Base-by-base conservation (phyloP, 306 rosid genomes). In the Cotoneaster glaucophyllus region DNA sequence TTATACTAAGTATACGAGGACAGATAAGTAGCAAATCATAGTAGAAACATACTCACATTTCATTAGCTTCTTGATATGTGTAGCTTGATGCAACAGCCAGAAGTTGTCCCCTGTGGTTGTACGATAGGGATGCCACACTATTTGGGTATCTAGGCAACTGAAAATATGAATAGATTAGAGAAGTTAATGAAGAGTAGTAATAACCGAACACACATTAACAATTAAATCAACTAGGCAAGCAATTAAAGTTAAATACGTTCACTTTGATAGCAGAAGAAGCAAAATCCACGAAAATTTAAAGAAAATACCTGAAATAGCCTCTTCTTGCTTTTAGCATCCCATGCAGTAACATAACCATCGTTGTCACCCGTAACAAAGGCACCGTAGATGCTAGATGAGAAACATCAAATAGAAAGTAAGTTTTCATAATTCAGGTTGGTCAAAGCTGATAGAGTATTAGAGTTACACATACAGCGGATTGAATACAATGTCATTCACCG, bases 71-170 rank as follows among this genome's bases (percentile, higher is more conserved):
- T 80, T 84, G 83, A 81, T 82, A 92, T 24, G 95, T 88, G 80
- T 81, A 74, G 85, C 96, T 90, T 59, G 98, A 90, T 82, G 98
- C 96, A 77, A 92, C 90, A 28, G 96, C 97, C 77, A 93, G 78
- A 71, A 91, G 79, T 66, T 85, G 80, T 57, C 97, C 97, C 50
- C 8, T 74, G n/a, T 84, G 88, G 82, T 90, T 89, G 87, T 85
- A 84, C 8, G 92, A 85, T 71, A 93, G 80, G 64, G 98, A 89
- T 67, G 96, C 90, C 77, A 92, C 87, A 41, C 97, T 89, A 83
- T 90, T 90, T 77, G 92, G 88, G 84, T 53, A 84, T 69, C 64
- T 89, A 8, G 90, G 93, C 80, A 93, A 82, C 98, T 89, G 83
- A 83, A 77, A 84, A 76, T 69, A 77, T 62, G 77, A 43, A 67